These are phyloP conservation scores for Coemansia sp. DNA, from an alignment of 192 early-diverging fungal species.

Conservation along the genomic window DNA sequence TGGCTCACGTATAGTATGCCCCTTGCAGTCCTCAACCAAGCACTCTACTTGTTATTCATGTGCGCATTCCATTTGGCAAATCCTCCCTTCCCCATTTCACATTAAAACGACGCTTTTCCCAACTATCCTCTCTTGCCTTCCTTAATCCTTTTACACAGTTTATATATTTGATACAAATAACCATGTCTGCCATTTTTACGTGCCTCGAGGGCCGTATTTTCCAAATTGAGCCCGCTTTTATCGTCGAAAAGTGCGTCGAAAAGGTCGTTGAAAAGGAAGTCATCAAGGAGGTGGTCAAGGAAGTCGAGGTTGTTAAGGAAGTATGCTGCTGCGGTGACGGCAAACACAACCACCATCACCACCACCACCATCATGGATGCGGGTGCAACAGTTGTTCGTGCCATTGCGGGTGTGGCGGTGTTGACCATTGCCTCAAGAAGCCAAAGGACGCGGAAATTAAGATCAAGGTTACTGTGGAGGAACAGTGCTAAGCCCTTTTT, in stretches of 20 bases:
- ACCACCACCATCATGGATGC: conserved; percentile 16
- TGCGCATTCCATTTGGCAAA: neutral
- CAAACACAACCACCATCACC: conserved; percentile 12
- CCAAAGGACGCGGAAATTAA: conserved; percentile 41
- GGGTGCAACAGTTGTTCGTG: conserved; percentile 5
- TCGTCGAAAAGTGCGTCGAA: conserved; percentile 48
- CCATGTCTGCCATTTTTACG: conserved; percentile 40
- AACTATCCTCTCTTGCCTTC: neutral
- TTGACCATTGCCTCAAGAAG: conserved; percentile 10
- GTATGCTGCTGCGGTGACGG: conserved; percentile 43
- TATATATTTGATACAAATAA: conserved; percentile 3
- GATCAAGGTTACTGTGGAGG: conserved; percentile 39
- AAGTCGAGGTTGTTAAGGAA: conserved; percentile 31
- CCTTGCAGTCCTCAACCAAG: neutral
- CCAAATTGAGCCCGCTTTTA: conserved; percentile 45
- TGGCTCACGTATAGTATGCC: neutral
- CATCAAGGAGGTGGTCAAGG: conserved; percentile 27
- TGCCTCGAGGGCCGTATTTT: conserved; percentile 45
- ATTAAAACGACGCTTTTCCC: neutral
- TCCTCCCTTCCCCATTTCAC: neutral
- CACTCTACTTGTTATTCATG: neutral
- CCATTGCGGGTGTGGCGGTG: conserved; percentile 12
- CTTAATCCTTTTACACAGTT: neutral
- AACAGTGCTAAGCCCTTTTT: conserved; percentile 13
- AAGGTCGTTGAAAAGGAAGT: conserved; percentile 46